Evolutionary conservation across 148 eudicot genomes (phyloP), one percentile per base, ranked within the genome.

Genomic region (Rhododendron mucronatum): DNA sequence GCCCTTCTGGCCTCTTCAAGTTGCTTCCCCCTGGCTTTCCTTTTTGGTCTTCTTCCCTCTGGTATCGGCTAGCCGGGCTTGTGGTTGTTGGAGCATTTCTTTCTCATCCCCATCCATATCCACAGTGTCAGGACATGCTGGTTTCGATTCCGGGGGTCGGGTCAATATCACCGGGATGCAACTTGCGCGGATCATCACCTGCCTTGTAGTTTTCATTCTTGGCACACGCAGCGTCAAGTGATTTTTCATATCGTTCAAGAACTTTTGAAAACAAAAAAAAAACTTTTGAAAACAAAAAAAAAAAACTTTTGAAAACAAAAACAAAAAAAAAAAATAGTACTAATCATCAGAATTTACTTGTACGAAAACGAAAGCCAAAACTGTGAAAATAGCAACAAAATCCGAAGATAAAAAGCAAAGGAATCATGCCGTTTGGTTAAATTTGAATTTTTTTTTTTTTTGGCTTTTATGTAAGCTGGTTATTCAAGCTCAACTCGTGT

Each of bases 51-150:
- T 97, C 88, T 97, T 94, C 48, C 99, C 98, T 86, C 96, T 89
- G 11, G 98, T 95, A 87, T 97, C 95, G 44, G 44, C 98, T 82
- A 97, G 90, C 78, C 98, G 89, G 80, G 99, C 99, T 73, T 98
- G 88, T 77, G 96, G 96, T 93, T 95, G 98, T 23, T 98, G 95
- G 79, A 97, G 96, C 99, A 97, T 97, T 91, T 97, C 99, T 86
- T 97, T 97, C 91, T 97, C 99, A 89, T 97, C 99, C 86, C 95
- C 99, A 89, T 97, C 99, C 99, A 95, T 95, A 81, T 97, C 99
- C 87, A 97, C 98, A 59, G 99, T 98, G 81, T 97, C 98, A 50
- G 96, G 99, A 57, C 99, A 95, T 14, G 99, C 96, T 78, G 99
- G 98, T 91, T 97, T 97, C 12, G 96, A 92, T 82, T 97, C 98